Conservation (phyloP, 2,329 filamentous ascomycete genomes). For the Fusarium subtropicale region DNA sequence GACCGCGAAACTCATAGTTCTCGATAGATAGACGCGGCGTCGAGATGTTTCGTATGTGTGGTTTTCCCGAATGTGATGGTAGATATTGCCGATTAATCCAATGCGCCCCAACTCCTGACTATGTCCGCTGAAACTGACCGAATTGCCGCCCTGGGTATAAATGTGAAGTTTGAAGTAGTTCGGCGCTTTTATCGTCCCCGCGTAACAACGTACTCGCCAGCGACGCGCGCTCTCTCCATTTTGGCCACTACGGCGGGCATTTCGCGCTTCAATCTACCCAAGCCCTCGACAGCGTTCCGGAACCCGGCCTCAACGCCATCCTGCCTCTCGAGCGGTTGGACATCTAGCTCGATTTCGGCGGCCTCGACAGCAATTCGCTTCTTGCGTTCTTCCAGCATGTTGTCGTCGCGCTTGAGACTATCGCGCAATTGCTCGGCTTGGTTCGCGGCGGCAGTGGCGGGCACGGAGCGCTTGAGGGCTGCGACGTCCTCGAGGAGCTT, state of each 20-base stretch:
- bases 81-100: constrained; percentile 13
- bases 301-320: constrained; percentile 60
- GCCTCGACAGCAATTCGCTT: constrained; percentile 33
- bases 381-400: constrained; percentile 52
- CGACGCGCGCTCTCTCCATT: constrained; percentile 72
- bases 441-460: constrained; percentile 57
- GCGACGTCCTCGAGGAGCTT: constrained; percentile 73
- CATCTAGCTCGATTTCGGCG: constrained; percentile 43
- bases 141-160: constrained; percentile 32
- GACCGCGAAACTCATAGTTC: constrained; percentile 38
- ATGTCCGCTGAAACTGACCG: not conserved
- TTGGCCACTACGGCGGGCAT: constrained; percentile 72
- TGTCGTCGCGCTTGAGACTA: constrained; percentile 61
- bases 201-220: constrained; percentile 66
- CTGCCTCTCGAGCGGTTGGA: constrained; percentile 57
- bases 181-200: constrained; percentile 44
- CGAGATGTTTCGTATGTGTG: constrained; percentile 6
- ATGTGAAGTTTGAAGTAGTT: constrained; percentile 13
- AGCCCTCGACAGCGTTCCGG: constrained; percentile 59
- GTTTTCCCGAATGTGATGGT: not conserved
- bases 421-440: constrained; percentile 57
- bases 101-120: constrained; percentile 31
- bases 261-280: constrained; percentile 67
- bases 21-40: constrained; percentile 36
- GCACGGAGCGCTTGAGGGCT: constrained; percentile 66